Base-by-base conservation (phyloP, 306 rosid species). In the Cicer chorassanicum region DNA sequence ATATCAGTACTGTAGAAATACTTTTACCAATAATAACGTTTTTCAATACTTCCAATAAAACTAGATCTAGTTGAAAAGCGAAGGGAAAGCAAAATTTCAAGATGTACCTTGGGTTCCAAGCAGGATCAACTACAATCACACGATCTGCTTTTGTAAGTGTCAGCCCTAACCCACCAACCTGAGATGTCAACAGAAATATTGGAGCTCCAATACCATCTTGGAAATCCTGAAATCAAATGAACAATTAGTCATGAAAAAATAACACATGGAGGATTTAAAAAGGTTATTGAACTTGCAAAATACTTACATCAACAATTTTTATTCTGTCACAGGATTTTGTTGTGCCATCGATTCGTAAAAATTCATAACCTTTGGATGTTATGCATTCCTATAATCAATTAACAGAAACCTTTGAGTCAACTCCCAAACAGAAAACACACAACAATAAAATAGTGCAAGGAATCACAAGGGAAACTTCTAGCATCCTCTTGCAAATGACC, bases 61-160 rank as follows among this genome's bases (percentile, higher is more conserved):
- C 12, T 38, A 36, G 12, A 63, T 34, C 11, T n/a, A 46, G 53
- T 24, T 15, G 4, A 34, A 34, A 69, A 68, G 44, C 74, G 29
- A 68, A 51, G 9, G 21, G 41, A 61, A 65, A 63, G 13, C 2
- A 56, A 70, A 18, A 38, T 36, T 74, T 38, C 74, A 73, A 68
- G 62, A 72, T 55, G 43, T 44, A 94, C 98, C 98, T 94, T 9
- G 98, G 98, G 82, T 94, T 94, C 97, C 98, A 94, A 78, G 98
- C 97, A 82, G 98, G 98, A 85, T 94, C 97, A 68, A 88, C 98
- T 41, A 94, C 97, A 82, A 94, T 94, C 69, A 94, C 98, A 73
- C 98, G 96, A 80, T 91, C 97, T 75, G 98, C 98, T 85, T 86
- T 87, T 59, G 98, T 91, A 68, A 94, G 98, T 6, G 97, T 94